These are phyloP conservation scores for Trichocomaceae sp. DNA, from an alignment of 2,329 filamentous ascomycete species.

Conservation along the genomic window DNA sequence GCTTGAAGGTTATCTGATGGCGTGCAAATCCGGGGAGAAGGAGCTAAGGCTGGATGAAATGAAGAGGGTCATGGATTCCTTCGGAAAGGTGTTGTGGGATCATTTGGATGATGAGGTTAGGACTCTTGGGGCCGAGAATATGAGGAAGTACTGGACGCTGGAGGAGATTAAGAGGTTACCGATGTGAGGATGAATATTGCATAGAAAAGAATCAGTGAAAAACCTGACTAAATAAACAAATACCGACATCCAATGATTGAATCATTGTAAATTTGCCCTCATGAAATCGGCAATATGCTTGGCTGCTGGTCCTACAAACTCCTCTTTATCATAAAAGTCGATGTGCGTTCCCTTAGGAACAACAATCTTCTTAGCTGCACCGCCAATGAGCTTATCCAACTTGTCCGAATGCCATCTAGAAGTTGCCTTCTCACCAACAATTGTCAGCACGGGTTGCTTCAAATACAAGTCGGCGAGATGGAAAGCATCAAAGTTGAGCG, in stretches of 20 bases:
- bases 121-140: slow-evolving; percentile 74
- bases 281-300: slow-evolving; percentile 15
- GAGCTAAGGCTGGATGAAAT: slow-evolving; percentile 54
- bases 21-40: slow-evolving; percentile 57
- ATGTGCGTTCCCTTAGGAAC: slow-evolving; percentile 15
- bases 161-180: slow-evolving; percentile 67
- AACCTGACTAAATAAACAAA: neutral
- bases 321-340: slow-evolving; percentile 15
- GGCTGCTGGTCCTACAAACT: slow-evolving; percentile 14
- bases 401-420: slow-evolving; percentile 16
- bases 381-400: slow-evolving; percentile 14
- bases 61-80: slow-evolving; percentile 66
- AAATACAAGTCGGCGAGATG: slow-evolving; percentile 19
- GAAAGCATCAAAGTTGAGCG: slow-evolving; percentile 23
- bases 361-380: slow-evolving; percentile 14
- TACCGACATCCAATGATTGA: neutral
- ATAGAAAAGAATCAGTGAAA: too few species aligned
- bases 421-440: slow-evolving; percentile 19
- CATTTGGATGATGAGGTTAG: slow-evolving; percentile 81
- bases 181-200: slow-evolving; percentile 47
- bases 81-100: slow-evolving; percentile 70
- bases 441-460: slow-evolving; percentile 24
- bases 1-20: slow-evolving; percentile 59
- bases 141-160: slow-evolving; percentile 72
- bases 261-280: slow-evolving; percentile 7